Evolutionary conservation across 768 basidiomycete species (phyloP).

Genomic region (Candolleomyces eurysporus): DNA sequence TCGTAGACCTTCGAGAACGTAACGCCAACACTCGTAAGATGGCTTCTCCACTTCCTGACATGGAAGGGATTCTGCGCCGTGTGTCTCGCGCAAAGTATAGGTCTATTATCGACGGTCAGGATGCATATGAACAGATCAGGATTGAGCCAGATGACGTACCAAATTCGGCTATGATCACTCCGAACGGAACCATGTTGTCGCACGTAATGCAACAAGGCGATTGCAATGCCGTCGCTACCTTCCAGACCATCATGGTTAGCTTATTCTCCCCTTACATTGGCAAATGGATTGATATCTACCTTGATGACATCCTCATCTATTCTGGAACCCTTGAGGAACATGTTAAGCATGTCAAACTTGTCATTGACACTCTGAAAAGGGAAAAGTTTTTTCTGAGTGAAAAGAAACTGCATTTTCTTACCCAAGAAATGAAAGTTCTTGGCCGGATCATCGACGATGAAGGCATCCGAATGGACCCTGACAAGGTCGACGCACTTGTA

Average conservation of each 20-base stretch:
- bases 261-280: slow-evolving; percentile 27
- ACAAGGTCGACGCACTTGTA: slow-evolving; percentile 28
- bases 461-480: slow-evolving; percentile 36
- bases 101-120: slow-evolving; percentile 39
- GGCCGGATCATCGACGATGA: slow-evolving; percentile 31
- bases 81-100: slow-evolving; percentile 28
- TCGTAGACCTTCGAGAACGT: slow-evolving; percentile 31
- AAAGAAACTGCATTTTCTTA: slow-evolving; percentile 8
- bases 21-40: slow-evolving; percentile 42
- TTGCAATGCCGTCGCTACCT: slow-evolving; percentile 44
- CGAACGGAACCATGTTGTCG: slow-evolving; percentile 36
- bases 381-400: slow-evolving; percentile 23
- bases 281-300: slow-evolving; percentile 6
- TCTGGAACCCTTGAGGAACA: slow-evolving; percentile 29
- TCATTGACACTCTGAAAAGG: slow-evolving; percentile 21
- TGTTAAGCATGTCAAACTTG: slow-evolving; percentile 16
- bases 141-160: slow-evolving; percentile 26
- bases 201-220: slow-evolving; percentile 43
- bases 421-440: slow-evolving; percentile 24
- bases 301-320: slow-evolving; percentile 17
- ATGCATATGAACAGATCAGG: slow-evolving; percentile 43
- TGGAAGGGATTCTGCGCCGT: slow-evolving; percentile 28
- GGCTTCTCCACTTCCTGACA: slow-evolving; percentile 39
- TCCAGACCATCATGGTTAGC: slow-evolving; percentile 40
- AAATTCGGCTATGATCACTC: slow-evolving; percentile 33